A percentile compares a stretch with the other conserved stretches of the same genome.
These are phyloP conservation scores for Nitzschia sp. DNA, from an alignment of 108 stramenopile genomes.

Conservation along the genomic window DNA sequence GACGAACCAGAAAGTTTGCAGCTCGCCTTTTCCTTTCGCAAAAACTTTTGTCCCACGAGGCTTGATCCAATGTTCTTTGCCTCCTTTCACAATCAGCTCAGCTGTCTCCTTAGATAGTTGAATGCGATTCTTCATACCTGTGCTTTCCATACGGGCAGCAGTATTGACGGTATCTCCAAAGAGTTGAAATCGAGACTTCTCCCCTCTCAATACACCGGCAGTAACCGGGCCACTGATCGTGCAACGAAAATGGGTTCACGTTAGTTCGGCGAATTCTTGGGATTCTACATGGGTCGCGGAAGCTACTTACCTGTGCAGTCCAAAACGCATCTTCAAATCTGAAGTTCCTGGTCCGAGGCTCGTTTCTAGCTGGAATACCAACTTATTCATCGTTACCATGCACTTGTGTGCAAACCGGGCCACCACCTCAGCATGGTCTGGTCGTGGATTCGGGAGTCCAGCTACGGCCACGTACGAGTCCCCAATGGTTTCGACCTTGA, in stretches of 20 bases:
- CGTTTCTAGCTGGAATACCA: background rate
- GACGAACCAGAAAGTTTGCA: conserved; percentile 13
- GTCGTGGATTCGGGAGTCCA: conserved; percentile 5
- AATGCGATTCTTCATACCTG: background rate
- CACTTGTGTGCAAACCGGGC: conserved; percentile 13
- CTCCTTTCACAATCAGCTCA: conserved; percentile 8
- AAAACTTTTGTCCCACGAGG: background rate
- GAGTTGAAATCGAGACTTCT: conserved; percentile 1
- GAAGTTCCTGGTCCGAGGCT: conserved; percentile 8
- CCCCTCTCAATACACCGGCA: background rate
- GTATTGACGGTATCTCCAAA: conserved; percentile 6
- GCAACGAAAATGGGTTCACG: too few relatives aligned
- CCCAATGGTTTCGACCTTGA: conserved; percentile 19
- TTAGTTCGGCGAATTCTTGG: too few relatives aligned
- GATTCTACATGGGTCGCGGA: background rate
- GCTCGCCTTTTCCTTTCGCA: conserved; percentile 23
- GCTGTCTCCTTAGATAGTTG: conserved; percentile 27
- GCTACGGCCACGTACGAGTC: conserved; percentile 6
- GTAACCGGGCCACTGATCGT: background rate
- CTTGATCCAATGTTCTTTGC: background rate
- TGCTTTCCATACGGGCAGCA: conserved; percentile 24
- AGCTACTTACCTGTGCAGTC: conserved; percentile 7
- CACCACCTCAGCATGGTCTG: conserved; percentile 9
- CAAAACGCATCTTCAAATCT: conserved; percentile 2
- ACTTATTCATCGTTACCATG: background rate